Evolutionary conservation across 805 yeast species (phyloP), one percentile per base, ranked within the genome.

Genomic region (Wickerhamiella nectarea): DNA sequence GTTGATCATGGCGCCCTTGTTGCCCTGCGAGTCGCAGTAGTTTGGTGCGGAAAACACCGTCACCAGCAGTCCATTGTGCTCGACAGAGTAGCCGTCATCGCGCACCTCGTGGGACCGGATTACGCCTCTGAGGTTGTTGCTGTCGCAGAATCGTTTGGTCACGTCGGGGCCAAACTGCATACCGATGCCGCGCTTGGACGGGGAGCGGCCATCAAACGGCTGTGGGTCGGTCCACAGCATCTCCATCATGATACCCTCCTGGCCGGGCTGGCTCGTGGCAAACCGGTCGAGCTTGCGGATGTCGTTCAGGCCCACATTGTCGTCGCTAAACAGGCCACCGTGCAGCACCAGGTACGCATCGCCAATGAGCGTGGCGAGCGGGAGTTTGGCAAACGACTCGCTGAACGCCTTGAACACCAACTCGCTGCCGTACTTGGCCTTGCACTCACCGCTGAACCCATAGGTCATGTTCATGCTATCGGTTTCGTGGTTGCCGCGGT

Each of bases 1-100:
- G 56, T 86, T 81, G 48, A 91, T 79, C 45, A 81, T 80, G 8
- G 93, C 97, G 43, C 96, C 99, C 51, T 75, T 62, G 62, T 91
- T 91, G 11, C 94, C 94, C 44, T 84, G 86, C 12, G 79, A 67
- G 59, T 91, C 99, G 66, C 97, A 89, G 62, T 89, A 89, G 61
- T 91, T 89, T 28, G 99, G 99, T 0, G 99, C 99, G 61, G 93
- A 79, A 62, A 91, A 91, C n/a, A 91, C 94, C 0, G 99, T 91
- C 43, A 86, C 75, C 41, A 91, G 72, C 51, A 76, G 71, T 10
- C 93, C 94, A 46, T 80, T 71, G 56, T 91, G 99, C 58, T 89
- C 96, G 37, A 70, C 69, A 51, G 84, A 85, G 47, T 80, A 85
- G 38, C 99, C 99, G 5, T 72, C 79, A 81, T 81, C 80, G 58